Percentiles rank a stretch among this genome's conserved stretches.
phyloP scores from a whole-genome alignment of 345 rosid species.

The Raphanus sativus region DNA sequence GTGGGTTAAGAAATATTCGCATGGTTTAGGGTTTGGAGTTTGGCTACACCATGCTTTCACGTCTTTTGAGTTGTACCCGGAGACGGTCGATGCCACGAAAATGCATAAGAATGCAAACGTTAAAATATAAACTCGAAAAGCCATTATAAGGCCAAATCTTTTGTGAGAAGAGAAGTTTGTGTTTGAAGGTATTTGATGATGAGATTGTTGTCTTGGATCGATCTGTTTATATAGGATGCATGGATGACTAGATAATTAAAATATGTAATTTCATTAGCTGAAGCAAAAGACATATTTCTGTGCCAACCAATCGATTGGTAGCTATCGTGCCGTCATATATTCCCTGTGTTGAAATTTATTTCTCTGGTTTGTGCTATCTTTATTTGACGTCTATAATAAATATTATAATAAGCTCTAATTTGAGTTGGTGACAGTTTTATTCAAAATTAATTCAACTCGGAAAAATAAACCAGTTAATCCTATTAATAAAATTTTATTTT shows the following conservation, averaged over 20 bases:
- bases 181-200: constrained; percentile 24
- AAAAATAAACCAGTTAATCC: too few relatives aligned
- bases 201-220: constrained; percentile 13
- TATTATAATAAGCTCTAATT: too few relatives aligned
- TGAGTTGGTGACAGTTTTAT: too few relatives aligned
- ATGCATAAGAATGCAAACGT: constrained; percentile 37
- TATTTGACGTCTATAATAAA: constrained; percentile 12
- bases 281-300: not conserved
- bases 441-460: too few relatives aligned
- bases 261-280: constrained; percentile 5
- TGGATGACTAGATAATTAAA: not conserved
- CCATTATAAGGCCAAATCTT: constrained; percentile 44
- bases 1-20: constrained; percentile 54
- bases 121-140: constrained; percentile 26
- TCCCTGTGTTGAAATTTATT: not conserved
- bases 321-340: constrained; percentile 20
- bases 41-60: constrained; percentile 58
- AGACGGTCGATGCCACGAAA: constrained; percentile 36
- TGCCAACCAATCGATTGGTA: constrained; percentile 29
- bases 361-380: not conserved
- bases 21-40: constrained; percentile 69
- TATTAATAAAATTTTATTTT: too few relatives aligned
- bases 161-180: constrained; percentile 17
- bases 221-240: constrained; percentile 35
- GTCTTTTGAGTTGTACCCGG: constrained; percentile 28